Conservation (phyloP, 169 alveolate species). For the Cystoisospora suis region DNA sequence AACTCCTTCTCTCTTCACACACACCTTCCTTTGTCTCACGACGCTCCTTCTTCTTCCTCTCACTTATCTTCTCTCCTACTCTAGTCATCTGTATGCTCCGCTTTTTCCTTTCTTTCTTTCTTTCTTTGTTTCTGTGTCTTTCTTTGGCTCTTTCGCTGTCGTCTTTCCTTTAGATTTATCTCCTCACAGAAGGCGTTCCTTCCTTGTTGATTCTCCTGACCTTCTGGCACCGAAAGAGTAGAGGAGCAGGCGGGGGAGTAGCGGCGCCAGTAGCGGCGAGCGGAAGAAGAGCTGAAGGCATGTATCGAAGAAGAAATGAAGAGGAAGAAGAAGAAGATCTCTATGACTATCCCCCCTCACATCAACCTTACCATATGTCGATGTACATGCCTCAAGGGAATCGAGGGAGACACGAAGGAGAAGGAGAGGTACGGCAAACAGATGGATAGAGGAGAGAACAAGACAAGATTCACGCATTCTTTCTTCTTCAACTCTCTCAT, state of each 20-base stretch:
- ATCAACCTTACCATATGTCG: no score
- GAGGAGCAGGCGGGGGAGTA: background rate
- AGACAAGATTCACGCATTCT: no score
- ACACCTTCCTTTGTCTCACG: background rate
- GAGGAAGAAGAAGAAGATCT: background rate
- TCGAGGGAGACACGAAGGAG: background rate
- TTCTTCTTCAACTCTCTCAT: no score
- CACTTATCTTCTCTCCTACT: background rate
- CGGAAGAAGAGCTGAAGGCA: background rate
- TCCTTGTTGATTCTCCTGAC: slow-evolving; percentile 46
- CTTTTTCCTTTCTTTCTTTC: background rate
- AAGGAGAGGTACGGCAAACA: background rate
- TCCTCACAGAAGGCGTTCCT: slow-evolving; percentile 59
- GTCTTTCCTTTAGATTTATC: slow-evolving; percentile 25
- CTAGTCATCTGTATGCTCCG: background rate
- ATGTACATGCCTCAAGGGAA: background rate
- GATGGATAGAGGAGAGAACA: no score
- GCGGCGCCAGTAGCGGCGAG: background rate
- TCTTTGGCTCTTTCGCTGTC: background rate
- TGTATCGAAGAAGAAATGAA: background rate
- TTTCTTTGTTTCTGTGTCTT: background rate
- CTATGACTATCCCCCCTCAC: no score
- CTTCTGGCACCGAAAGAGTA: slow-evolving; percentile 58
- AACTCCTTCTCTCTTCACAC: background rate
- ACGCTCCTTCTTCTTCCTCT: background rate